Evolutionary conservation across 768 basidiomycete genomes (phyloP).

Genomic region (Epithele typhae): DNA sequence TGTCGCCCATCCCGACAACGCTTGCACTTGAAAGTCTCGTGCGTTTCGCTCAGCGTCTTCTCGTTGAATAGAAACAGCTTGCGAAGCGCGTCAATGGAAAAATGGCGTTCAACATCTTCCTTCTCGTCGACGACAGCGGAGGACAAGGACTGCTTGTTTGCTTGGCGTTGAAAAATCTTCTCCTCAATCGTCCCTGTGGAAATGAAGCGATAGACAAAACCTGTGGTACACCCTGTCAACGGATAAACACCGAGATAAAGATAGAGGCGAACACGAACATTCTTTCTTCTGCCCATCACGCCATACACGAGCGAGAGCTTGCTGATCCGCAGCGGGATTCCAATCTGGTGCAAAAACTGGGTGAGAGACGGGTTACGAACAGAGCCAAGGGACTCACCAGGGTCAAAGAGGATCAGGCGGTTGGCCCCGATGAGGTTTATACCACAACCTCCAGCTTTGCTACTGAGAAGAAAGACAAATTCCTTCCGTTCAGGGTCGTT

Average conservation of each 20-base stretch:
- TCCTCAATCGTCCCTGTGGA: conserved; percentile 97
- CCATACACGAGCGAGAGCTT: conserved; percentile 98
- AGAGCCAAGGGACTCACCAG: conserved; percentile 44
- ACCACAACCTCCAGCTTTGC: conserved; percentile 94
- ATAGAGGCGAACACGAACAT: conserved; percentile 49
- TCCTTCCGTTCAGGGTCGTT: conserved; percentile 92
- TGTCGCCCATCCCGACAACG: conserved; percentile 87
- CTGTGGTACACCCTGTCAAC: conserved; percentile 42
- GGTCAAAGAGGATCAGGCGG: conserved; percentile 92
- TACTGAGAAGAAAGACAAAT: conserved; percentile 90
- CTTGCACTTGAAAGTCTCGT: conserved; percentile 97
- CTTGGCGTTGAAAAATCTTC: conserved; percentile 98
- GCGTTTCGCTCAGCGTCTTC: conserved; percentile 84
- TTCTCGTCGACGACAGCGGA: conserved; percentile 98
- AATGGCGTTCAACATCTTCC: conserved; percentile 93
- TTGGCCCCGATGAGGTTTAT: conserved; percentile 98
- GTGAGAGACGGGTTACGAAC: neutral
- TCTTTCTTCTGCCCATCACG: conserved; percentile 99
- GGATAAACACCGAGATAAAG: neutral
- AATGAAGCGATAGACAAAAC: conserved; percentile 98
- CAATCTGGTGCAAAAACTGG: conserved; percentile 56
- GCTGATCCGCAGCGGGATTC: conserved; percentile 98
- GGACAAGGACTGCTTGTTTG: conserved; percentile 92
- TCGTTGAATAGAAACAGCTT: conserved; percentile 92
- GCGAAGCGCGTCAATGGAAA: conserved; percentile 82